phyloP scores from a whole-genome alignment of 2,329 filamentous ascomycete species.

The Ophiobolus disseminans region DNA sequence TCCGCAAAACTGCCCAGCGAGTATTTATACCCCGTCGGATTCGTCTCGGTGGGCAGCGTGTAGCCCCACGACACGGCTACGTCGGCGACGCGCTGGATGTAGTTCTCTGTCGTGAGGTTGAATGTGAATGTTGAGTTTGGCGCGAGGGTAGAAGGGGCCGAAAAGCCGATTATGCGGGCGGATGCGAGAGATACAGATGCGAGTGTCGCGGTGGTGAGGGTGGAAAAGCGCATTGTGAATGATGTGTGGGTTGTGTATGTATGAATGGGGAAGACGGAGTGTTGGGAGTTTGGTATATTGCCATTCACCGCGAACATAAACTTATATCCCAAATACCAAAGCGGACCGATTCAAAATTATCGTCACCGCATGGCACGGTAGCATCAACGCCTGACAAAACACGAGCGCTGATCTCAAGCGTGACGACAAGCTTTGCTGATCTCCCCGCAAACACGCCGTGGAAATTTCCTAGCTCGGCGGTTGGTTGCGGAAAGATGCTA shows the following conservation, averaged over 20 bases:
- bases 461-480: too few relatives aligned
- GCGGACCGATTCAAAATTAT: too few relatives aligned
- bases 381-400: too few relatives aligned
- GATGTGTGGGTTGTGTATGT: not conserved
- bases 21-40: constrained; percentile 27
- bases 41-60: constrained; percentile 2
- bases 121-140: constrained; percentile 49
- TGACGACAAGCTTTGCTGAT: too few relatives aligned
- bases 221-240: constrained; percentile 25
- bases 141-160: constrained; percentile 51
- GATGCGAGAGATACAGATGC: constrained; percentile 27
- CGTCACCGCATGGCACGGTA: too few relatives aligned
- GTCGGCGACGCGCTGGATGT: constrained; percentile 56
- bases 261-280: too few relatives aligned
- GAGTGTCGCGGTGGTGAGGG: constrained; percentile 18
- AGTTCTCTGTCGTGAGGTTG: constrained; percentile 51
- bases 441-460: too few relatives aligned
- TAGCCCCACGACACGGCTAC: constrained; percentile 56
- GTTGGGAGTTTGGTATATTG: too few relatives aligned
- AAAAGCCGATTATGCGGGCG: constrained; percentile 55
- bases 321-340: too few relatives aligned
- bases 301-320: too few relatives aligned
- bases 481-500: too few relatives aligned
- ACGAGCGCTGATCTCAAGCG: too few relatives aligned
- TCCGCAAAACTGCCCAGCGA: constrained; percentile 41